Conservation (phyloP, 1,139 yeast genomes). For the Pichia sp. region DNA sequence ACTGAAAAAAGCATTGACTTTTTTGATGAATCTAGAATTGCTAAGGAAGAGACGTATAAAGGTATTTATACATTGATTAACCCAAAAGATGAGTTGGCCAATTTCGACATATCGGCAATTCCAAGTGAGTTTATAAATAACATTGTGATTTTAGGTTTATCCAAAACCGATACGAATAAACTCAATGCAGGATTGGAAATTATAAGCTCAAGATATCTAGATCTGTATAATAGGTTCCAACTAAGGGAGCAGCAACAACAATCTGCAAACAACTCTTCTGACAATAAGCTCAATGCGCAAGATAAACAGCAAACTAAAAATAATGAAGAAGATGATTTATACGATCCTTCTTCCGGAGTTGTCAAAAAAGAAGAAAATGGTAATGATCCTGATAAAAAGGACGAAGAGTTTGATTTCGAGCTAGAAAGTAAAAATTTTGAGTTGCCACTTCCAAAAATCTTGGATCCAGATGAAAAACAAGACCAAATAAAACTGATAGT, state of each 20-base stretch:
- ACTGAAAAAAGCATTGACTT: slow-evolving; percentile 18
- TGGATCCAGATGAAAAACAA: slow-evolving; percentile 47
- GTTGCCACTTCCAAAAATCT: slow-evolving; percentile 53
- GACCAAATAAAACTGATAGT: slow-evolving; percentile 51
- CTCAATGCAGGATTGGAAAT: slow-evolving; percentile 67
- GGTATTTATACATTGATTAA: slow-evolving; percentile 60
- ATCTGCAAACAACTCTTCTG: background rate
- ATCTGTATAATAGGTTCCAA: slow-evolving; percentile 7
- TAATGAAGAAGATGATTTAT: slow-evolving; percentile 31
- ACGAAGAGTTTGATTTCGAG: slow-evolving; percentile 35
- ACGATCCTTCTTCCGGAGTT: slow-evolving; percentile 18
- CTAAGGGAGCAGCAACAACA: background rate
- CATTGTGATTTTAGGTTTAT: slow-evolving; percentile 63
- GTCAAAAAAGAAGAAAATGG: slow-evolving; percentile 15
- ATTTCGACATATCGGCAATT: slow-evolving; percentile 65
- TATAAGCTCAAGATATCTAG: slow-evolving; percentile 49
- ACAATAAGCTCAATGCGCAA: background rate
- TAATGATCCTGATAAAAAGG: slow-evolving; percentile 12
- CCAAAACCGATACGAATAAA: slow-evolving; percentile 47
- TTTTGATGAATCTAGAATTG: slow-evolving; percentile 36
- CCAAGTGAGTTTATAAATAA: slow-evolving; percentile 61
- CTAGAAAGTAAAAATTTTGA: slow-evolving; percentile 45
- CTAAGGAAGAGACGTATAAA: slow-evolving; percentile 37
- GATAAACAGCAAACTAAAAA: slow-evolving; percentile 11
- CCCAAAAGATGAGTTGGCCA: slow-evolving; percentile 49